Evolutionary conservation across 805 yeast species (phyloP).

Genomic region (Cyberlindnera americana): DNA sequence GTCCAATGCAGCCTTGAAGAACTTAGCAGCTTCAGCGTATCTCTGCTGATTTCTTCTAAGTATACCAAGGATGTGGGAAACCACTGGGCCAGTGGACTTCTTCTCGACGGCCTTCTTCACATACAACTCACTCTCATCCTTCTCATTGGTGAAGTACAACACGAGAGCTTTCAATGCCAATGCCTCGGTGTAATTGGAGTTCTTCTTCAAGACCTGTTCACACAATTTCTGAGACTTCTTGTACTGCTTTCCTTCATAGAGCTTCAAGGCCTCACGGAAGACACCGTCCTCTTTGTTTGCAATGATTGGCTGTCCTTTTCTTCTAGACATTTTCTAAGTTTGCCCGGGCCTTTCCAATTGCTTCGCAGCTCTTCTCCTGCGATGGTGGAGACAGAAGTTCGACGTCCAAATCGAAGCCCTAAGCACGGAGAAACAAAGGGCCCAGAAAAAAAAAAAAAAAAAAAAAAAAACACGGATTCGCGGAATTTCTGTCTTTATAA

Average conservation of each 20-base stretch:
- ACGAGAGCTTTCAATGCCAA: conserved; percentile 81
- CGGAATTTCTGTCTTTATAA: too few species aligned
- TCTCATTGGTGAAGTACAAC: conserved; percentile 52
- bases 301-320: conserved; percentile 21
- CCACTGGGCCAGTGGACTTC: conserved; percentile 61
- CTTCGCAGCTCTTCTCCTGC: too few species aligned
- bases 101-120: conserved; percentile 59
- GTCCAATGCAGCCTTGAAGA: conserved; percentile 70
- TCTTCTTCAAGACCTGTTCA: conserved; percentile 73
- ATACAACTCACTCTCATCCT: conserved; percentile 58
- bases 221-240: conserved; percentile 76
- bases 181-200: conserved; percentile 72
- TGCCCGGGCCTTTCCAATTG: too few species aligned
- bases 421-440: too few species aligned
- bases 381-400: too few species aligned
- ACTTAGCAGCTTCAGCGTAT: conserved; percentile 73
- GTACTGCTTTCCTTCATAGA: conserved; percentile 83
- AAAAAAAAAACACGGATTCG: too few species aligned
- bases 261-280: conserved; percentile 76
- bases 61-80: conserved; percentile 83
- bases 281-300: conserved; percentile 64
- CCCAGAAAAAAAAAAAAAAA: too few species aligned
- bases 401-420: too few species aligned
- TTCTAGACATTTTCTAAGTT: conserved; percentile 28
- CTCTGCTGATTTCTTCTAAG: conserved; percentile 68